Evolutionary conservation across 2,329 filamentous ascomycete species (phyloP), one percentile per base, ranked within the genome.

Genomic region (Fusarium mundagurra): DNA sequence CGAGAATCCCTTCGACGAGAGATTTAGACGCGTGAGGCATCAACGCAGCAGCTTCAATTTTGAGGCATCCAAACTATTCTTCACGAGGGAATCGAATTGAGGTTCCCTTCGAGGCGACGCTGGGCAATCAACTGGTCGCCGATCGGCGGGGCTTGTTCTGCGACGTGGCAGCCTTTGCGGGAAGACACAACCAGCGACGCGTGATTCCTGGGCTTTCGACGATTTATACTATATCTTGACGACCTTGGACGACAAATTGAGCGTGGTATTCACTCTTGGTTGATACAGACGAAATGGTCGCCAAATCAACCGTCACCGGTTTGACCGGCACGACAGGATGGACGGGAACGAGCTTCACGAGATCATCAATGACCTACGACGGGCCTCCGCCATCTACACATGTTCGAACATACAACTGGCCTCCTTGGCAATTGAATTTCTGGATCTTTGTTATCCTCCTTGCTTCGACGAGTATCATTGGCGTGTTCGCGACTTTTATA

Each of bases 361-460:
- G 83, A 47, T 82, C 80, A 69, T 87, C 86, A 39, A 76, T 83
- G 78, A 81, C 84, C 64, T 85, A 86, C 80, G 82, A 84, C 66
- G 84, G 84, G 48, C 84, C 83, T 63, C 75, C 64, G 6, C 72
- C 84, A 44, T 78, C 84, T 69, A 85, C 80, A 57, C 82, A 85
- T 73, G 81, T 90, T 8, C 88, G 89, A 78, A 87, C 87, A 47
- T 93, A 92, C 85, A 90, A 90, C 83, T 93, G 91, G 91, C 91
- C 91, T 24, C 89, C 89, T n/a, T 81, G 90, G 62, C 89, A 91
- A 81, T 85, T 93, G 67, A 92, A 92, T 78, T 82, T 92, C 58
- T 92, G 91, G 90, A 89, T 92, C 78, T 84, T 92, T 57, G 84
- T 92, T 74, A 92, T 92, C 88, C 83, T 92, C 17, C 84, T 90